These are phyloP conservation scores for Ustilago curta DNA, from an alignment of 1,284 basidiomycete species.

Conservation along the genomic window DNA sequence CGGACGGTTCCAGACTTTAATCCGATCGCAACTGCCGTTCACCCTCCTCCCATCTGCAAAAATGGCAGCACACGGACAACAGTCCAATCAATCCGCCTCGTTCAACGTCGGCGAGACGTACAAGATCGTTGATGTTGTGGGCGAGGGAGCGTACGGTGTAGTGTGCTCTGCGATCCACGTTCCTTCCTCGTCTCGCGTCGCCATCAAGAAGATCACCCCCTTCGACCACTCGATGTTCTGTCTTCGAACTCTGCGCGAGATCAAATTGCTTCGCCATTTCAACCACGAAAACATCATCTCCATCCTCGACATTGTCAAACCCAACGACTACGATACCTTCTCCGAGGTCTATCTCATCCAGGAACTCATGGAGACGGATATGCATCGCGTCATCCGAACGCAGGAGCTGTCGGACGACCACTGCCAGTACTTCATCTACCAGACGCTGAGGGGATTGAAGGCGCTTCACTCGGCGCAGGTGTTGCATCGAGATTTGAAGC, in stretches of 20 bases:
- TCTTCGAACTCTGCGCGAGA: slow-evolving; percentile 67
- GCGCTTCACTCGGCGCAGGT: slow-evolving; percentile 68
- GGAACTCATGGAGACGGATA: slow-evolving; percentile 69
- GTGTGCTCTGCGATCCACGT: slow-evolving; percentile 70
- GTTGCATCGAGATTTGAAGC: slow-evolving; percentile 67
- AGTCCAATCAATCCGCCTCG: slow-evolving; percentile 32
- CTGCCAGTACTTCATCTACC: slow-evolving; percentile 94
- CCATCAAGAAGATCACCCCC: slow-evolving; percentile 70
- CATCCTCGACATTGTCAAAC: slow-evolving; percentile 61
- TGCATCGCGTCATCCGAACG: slow-evolving; percentile 69
- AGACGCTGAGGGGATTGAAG: slow-evolving; percentile 71
- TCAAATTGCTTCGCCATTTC: slow-evolving; percentile 68
- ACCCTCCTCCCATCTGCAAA: neutral
- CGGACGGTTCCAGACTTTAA: neutral
- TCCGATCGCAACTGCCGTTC: too few species aligned
- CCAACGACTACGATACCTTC: slow-evolving; percentile 80
- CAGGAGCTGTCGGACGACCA: slow-evolving; percentile 77
- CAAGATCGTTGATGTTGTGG: slow-evolving; percentile 70
- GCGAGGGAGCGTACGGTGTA: slow-evolving; percentile 72
- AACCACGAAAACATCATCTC: slow-evolving; percentile 68
- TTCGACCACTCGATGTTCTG: slow-evolving; percentile 70
- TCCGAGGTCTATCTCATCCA: slow-evolving; percentile 90
- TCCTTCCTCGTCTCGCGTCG: slow-evolving; percentile 67
- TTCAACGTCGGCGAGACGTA: slow-evolving; percentile 62
- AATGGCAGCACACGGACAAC: slow-evolving; percentile 43